Evolutionary conservation across 176 grass and related monocot species (phyloP).

Genomic region (Oryza rufipogon): DNA sequence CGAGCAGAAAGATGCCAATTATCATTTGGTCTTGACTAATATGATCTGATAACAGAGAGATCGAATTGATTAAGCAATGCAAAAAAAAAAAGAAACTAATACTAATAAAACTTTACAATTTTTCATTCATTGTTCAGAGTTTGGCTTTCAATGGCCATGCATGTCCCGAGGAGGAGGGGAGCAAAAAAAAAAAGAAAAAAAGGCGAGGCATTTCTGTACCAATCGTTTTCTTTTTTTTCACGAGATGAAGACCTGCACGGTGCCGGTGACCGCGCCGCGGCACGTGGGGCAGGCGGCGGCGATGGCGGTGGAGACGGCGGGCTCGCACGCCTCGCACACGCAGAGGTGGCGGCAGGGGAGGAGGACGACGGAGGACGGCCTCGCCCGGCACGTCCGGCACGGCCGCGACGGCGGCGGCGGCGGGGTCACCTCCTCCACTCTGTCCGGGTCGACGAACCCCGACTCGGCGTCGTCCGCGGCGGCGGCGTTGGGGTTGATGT

Average conservation of each 20-base stretch:
- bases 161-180: background rate
- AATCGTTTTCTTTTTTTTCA: constrained; percentile 12
- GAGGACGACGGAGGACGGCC: constrained; percentile 51
- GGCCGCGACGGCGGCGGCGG: constrained; percentile 32
- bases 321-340: constrained; percentile 68
- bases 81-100: background rate
- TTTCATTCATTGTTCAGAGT: background rate
- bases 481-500: background rate
- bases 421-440: constrained; percentile 44
- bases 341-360: constrained; percentile 95
- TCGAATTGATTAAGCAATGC: background rate
- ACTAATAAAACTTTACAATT: background rate
- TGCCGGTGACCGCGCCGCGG: constrained; percentile 62
- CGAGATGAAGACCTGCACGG: constrained; percentile 57
- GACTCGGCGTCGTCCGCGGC: constrained; percentile 66
- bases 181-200: background rate
- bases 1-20: background rate
- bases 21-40: background rate
- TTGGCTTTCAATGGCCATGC: background rate
- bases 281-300: constrained; percentile 62
- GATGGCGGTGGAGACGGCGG: constrained; percentile 13
- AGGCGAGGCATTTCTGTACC: background rate
- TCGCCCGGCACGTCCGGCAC: constrained; percentile 55
- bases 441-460: constrained; percentile 59
- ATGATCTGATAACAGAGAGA: background rate